Evolutionary conservation across 371 early-diverging fungal genomes (phyloP).

Genomic region (Coemansia sp.): DNA sequence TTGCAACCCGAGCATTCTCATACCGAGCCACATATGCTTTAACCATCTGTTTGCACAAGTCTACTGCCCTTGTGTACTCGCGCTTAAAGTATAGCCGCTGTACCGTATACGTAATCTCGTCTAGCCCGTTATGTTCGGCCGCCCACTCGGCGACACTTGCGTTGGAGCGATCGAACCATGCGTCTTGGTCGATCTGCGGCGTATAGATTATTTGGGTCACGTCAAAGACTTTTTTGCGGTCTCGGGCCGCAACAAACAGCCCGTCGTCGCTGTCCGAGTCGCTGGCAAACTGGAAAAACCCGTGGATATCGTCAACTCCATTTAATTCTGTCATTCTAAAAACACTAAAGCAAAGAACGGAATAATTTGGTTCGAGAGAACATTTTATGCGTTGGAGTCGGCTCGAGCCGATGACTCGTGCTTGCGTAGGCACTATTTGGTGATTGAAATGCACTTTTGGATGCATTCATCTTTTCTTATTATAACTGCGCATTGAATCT

Average conservation of each 20-base stretch:
- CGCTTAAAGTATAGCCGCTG: constrained; percentile 40
- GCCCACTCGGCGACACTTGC: constrained; percentile 17
- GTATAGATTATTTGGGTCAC: constrained; percentile 28
- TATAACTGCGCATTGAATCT: neutral
- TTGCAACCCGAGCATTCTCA: constrained; percentile 14
- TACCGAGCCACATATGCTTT: constrained; percentile 1
- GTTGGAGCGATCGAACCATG: constrained; percentile 40
- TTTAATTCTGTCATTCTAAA: neutral
- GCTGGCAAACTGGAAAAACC: constrained; percentile 47
- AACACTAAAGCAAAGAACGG: neutral
- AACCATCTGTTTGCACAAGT: constrained; percentile 29
- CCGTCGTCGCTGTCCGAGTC: constrained; percentile 41
- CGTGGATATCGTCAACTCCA: constrained; percentile 34
- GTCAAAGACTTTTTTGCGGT: constrained; percentile 25
- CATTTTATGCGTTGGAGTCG: too few species aligned
- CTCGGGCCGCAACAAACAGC: constrained; percentile 28
- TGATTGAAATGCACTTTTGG: neutral
- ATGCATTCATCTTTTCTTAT: neutral
- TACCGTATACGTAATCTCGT: constrained; percentile 38
- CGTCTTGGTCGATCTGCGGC: constrained; percentile 38
- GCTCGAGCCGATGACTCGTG: neutral
- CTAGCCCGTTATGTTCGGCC: constrained; percentile 21
- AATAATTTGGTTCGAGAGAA: neutral
- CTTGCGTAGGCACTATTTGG: neutral
- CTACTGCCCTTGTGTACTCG: constrained; percentile 5